These are phyloP conservation scores for Solanum lycopersicoides DNA, from an alignment of 257 asterid species.

Conservation along the genomic window DNA sequence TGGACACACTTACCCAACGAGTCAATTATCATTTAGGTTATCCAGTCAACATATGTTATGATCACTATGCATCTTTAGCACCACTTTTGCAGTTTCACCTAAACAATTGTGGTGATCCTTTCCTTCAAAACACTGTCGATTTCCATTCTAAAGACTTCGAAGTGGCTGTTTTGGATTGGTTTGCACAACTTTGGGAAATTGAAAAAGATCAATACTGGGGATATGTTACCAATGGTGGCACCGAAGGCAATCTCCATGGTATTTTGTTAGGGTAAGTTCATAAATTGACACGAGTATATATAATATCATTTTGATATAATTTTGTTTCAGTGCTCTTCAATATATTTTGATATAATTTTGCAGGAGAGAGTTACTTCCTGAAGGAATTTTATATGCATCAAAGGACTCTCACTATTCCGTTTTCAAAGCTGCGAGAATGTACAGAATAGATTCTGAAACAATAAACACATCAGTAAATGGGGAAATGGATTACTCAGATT, in stretches of 20 bases:
- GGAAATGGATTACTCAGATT: neutral
- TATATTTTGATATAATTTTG: neutral
- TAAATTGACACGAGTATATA: neutral
- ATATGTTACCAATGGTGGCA: conserved; percentile 14
- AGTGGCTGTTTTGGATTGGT: conserved; percentile 5
- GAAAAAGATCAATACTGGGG: conserved; percentile 9
- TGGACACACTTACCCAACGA: neutral
- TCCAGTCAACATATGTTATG: neutral
- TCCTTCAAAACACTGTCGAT: neutral
- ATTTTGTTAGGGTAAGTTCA: conserved; percentile 10
- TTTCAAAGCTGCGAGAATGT: conserved; percentile 7
- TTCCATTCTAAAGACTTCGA: conserved; percentile 9
- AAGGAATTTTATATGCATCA: conserved; percentile 5
- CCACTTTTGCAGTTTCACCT: neutral
- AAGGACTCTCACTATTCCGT: conserved; percentile 1
- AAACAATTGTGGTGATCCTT: conserved; percentile 2
- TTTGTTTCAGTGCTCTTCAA: neutral
- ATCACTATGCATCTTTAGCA: neutral
- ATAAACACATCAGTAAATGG: conserved; percentile 1
- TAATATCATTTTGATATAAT: too few species aligned
- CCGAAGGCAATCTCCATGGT: conserved; percentile 17
- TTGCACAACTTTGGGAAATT: conserved; percentile 7
- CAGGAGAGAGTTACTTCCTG: conserved; percentile 10
- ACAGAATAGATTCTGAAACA: neutral
- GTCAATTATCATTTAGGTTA: neutral